Evolutionary conservation across 371 early-diverging fungal species (phyloP).

Genomic region (Zopfochytrium polystomum): DNA sequence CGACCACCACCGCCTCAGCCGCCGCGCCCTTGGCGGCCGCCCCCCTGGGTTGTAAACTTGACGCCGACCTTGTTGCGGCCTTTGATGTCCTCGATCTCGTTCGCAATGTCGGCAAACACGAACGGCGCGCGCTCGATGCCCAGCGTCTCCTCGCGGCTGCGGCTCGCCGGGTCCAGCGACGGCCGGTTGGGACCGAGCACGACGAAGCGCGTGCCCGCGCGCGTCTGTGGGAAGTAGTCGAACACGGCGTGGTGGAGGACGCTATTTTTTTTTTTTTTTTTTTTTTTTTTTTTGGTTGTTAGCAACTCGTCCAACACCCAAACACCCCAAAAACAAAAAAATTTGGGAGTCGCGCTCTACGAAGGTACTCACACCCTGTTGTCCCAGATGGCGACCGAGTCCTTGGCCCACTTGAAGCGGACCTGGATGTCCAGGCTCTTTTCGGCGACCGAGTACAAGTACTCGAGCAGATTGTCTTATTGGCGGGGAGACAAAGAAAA

Average conservation of each 20-base stretch:
- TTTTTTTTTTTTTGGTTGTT: too few species aligned
- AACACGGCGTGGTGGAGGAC: slow-evolving; percentile 57
- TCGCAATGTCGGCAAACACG: not conserved
- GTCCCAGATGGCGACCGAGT: not conserved
- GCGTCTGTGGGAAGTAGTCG: slow-evolving; percentile 49
- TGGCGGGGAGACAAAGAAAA: too few species aligned
- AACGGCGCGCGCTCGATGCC: not conserved
- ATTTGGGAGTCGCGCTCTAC: too few species aligned
- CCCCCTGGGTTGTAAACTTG: too few species aligned
- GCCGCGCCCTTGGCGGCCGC: too few species aligned
- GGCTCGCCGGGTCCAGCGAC: not conserved
- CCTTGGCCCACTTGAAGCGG: not conserved
- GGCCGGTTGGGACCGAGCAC: slow-evolving; percentile 38
- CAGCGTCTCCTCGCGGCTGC: not conserved
- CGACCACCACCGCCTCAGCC: too few species aligned
- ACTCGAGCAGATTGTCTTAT: not conserved
- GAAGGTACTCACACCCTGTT: too few species aligned
- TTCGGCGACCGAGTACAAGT: not conserved
- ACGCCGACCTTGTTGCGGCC: not conserved
- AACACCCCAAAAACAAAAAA: too few species aligned
- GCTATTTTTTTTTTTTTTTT: too few species aligned
- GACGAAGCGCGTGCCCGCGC: slow-evolving; percentile 52
- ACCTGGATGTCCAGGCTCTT: not conserved
- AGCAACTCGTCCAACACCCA: too few species aligned
- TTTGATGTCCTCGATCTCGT: not conserved